phyloP scores from a whole-genome alignment of 805 yeast species.

The Starmerella etchellsii region DNA sequence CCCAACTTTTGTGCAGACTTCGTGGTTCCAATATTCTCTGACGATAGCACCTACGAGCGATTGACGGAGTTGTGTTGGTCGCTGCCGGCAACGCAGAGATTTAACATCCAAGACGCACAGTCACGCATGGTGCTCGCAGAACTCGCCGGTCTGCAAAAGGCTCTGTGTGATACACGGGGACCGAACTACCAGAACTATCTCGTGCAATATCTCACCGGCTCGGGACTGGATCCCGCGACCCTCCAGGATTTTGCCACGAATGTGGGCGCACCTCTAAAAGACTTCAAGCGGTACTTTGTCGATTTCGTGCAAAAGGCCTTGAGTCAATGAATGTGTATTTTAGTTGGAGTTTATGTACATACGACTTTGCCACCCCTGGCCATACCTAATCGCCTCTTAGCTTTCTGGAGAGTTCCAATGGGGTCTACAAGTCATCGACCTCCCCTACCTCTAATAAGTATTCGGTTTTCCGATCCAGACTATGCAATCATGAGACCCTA shows the following conservation, averaged over 20 bases:
- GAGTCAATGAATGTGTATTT: not conserved
- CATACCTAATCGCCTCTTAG: not conserved
- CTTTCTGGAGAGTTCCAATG: too few relatives aligned
- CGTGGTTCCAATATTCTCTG: constrained; percentile 57
- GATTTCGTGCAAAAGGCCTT: constrained; percentile 11
- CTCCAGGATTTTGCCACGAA: constrained; percentile 16
- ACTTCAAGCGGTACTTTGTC: constrained; percentile 21
- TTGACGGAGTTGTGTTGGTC: constrained; percentile 59
- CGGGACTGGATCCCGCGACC: constrained; percentile 16
- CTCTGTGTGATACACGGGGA: constrained; percentile 41
- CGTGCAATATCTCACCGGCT: constrained; percentile 15
- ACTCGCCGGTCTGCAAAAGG: constrained; percentile 53
- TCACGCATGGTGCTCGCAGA: constrained; percentile 63
- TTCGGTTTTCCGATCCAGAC: too few relatives aligned
- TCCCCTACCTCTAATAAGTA: too few relatives aligned
- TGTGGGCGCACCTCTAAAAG: constrained; percentile 13
- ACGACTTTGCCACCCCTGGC: too few relatives aligned
- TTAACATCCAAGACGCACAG: constrained; percentile 68
- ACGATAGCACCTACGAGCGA: constrained; percentile 48
- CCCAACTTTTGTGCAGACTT: constrained; percentile 38
- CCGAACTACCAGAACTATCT: constrained; percentile 20
- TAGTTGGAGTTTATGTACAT: not conserved
- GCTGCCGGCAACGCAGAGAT: constrained; percentile 60
- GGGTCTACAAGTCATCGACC: too few relatives aligned
- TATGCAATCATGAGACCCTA: too few relatives aligned